Conservation (phyloP, 805 yeast genomes). For the Yarrowia bubula region DNA sequence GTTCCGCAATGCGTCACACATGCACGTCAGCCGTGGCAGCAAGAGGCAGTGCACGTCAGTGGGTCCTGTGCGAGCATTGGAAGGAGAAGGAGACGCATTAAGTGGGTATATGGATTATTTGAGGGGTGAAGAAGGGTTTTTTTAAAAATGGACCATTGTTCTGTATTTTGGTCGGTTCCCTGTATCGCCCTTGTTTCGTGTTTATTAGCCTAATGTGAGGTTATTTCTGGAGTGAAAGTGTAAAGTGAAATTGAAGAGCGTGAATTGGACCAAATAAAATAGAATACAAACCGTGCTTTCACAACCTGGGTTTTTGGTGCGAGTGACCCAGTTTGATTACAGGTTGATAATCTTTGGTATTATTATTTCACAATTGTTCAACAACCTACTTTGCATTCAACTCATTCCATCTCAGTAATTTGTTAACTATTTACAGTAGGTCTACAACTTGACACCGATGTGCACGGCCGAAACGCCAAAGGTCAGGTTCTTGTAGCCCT, state of each 20-base stretch:
- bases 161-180: not conserved
- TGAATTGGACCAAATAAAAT: too few relatives aligned
- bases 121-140: too few relatives aligned
- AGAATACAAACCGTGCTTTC: too few relatives aligned
- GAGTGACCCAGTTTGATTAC: too few relatives aligned
- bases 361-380: not conserved
- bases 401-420: not conserved
- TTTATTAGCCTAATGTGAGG: not conserved
- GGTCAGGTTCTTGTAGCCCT: conserved; percentile 90
- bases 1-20: not conserved
- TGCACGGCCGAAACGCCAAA: conserved; percentile 96
- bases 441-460: conserved; percentile 80
- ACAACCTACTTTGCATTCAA: not conserved
- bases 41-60: not conserved
- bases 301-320: too few relatives aligned
- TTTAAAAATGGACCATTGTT: too few relatives aligned
- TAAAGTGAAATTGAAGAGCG: too few relatives aligned
- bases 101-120: too few relatives aligned
- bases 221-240: not conserved
- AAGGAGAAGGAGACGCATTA: too few relatives aligned
- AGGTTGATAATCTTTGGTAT: too few relatives aligned
- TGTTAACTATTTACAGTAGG: conserved; percentile 7
- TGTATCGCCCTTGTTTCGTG: not conserved
- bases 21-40: conserved; percentile 25
- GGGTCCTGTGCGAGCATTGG: not conserved